Evolutionary conservation across 2,329 filamentous ascomycete genomes (phyloP).

Genomic region (Neobulgaria alba): DNA sequence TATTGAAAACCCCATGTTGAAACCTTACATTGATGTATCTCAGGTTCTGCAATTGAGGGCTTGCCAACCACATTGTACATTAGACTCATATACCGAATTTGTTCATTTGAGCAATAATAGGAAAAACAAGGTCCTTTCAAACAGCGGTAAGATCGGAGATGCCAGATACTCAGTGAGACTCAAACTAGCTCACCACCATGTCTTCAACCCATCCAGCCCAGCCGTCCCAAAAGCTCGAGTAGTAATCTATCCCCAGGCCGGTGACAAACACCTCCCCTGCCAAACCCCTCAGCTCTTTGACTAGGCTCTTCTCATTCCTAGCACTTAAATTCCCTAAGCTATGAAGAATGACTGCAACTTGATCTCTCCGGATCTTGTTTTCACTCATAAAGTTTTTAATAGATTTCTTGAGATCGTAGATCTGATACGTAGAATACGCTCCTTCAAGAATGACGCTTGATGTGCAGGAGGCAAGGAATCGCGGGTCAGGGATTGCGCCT

Average conservation of each 20-base stretch:
- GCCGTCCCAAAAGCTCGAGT: slow-evolving; percentile 31
- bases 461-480: slow-evolving; percentile 32
- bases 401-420: slow-evolving; percentile 26
- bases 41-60: too few species aligned
- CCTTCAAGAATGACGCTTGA: slow-evolving; percentile 36
- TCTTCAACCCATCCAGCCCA: slow-evolving; percentile 31
- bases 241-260: slow-evolving; percentile 32
- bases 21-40: too few species aligned
- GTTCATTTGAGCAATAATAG: too few species aligned
- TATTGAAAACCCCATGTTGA: too few species aligned
- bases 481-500: slow-evolving; percentile 33
- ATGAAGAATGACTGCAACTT: slow-evolving; percentile 32
- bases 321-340: slow-evolving; percentile 25
- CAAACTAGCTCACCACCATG: too few species aligned
- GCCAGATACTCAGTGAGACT: too few species aligned
- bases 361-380: slow-evolving; percentile 25
- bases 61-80: too few species aligned
- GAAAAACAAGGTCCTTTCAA: too few species aligned
- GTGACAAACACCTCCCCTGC: slow-evolving; percentile 35
- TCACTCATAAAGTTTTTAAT: slow-evolving; percentile 23
- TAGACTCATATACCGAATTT: too few species aligned
- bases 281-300: slow-evolving; percentile 29
- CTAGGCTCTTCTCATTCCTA: slow-evolving; percentile 19
- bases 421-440: slow-evolving; percentile 32
- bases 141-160: too few species aligned